Base-by-base conservation (phyloP, 169 alveolate species). In the Plasmodium sp. region DNA sequence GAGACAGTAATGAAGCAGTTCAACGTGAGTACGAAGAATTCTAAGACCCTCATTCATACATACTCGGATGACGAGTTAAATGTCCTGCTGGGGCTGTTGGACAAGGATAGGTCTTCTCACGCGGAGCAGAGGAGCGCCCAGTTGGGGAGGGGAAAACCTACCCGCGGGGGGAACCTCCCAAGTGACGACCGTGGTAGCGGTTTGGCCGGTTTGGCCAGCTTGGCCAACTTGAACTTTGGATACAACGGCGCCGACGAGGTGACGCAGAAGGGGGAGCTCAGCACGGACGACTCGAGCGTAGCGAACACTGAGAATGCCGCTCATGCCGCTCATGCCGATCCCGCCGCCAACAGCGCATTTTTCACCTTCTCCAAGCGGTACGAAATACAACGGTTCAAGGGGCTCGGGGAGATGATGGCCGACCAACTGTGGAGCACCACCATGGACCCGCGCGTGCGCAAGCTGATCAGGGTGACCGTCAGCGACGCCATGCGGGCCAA, bases 371-470 rank as follows among this genome's bases (percentile, higher is more conserved):
- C 86, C 43, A 92, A 92, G 54, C 84, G 90, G 33, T 74, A 93
- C 31, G 90, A 92, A 34, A 93, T 97, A 34, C 98, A 97, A 92
- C 83, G 98, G 33, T 97, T 96, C 84, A 97, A 97, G 82, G 98
- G 98, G 33, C 95, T 97, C 31, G 98, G 98, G 12, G 98, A 97
- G 92, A 97, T 97, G 98, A 97, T 93, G 97, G 97, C 98, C 1
- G 95, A 95, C 92, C 98, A 97, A 82, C 92, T 97, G 56, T 96
- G 98, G 98, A 93, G 86, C 43, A 97, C 98, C 16, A 96, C 98
- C 10, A 97, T 97, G 98, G 95, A 96, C 79, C 98, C 98, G 9
- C 84, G 72, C 2, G 95, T 93, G 73, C 81, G 98, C 31, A 84
- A 95, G 33, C 93, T 97, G 77, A 96, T 96, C 41, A 83, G 95